Conservation (phyloP, 1,139 yeast genomes). For the Zygosaccharomyces pseudobailii region DNA sequence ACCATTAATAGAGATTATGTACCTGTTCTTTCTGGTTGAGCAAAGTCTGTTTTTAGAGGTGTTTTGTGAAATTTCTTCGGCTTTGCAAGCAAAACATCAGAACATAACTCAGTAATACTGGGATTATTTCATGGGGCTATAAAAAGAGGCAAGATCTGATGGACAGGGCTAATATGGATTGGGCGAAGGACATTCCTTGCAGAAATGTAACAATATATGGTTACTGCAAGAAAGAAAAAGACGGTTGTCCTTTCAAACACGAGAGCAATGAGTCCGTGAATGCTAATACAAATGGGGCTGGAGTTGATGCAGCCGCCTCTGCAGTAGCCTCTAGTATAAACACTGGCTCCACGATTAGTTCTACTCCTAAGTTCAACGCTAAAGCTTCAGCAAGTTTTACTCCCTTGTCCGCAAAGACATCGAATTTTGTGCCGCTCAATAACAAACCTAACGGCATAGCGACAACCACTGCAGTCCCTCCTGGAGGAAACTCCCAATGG, state of each 20-base stretch:
- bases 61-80: neutral
- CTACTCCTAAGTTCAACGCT: slow-evolving; percentile 30
- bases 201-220: slow-evolving; percentile 84
- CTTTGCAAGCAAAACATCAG: neutral
- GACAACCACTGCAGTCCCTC: neutral
- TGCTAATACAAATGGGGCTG: neutral
- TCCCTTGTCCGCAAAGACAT: slow-evolving; percentile 20
- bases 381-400: slow-evolving; percentile 34
- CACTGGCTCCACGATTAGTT: slow-evolving; percentile 4
- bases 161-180: slow-evolving; percentile 38
- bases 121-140: neutral
- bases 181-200: slow-evolving; percentile 79
- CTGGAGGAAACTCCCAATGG: neutral
- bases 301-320: slow-evolving; percentile 10
- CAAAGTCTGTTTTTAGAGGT: neutral
- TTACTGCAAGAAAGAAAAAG: slow-evolving; percentile 81
- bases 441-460: neutral
- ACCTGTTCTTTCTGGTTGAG: neutral
- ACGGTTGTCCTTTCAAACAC: slow-evolving; percentile 84
- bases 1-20: slow-evolving; percentile 4
- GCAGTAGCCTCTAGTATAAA: slow-evolving; percentile 3
- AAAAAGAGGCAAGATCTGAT: slow-evolving; percentile 9
- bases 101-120: neutral
- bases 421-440: slow-evolving; percentile 2
- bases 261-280: slow-evolving; percentile 20